Evolutionary conservation across 2,329 filamentous ascomycete species (phyloP), one percentile per base, ranked within the genome.

Genomic region (Ilyonectria destructans): DNA sequence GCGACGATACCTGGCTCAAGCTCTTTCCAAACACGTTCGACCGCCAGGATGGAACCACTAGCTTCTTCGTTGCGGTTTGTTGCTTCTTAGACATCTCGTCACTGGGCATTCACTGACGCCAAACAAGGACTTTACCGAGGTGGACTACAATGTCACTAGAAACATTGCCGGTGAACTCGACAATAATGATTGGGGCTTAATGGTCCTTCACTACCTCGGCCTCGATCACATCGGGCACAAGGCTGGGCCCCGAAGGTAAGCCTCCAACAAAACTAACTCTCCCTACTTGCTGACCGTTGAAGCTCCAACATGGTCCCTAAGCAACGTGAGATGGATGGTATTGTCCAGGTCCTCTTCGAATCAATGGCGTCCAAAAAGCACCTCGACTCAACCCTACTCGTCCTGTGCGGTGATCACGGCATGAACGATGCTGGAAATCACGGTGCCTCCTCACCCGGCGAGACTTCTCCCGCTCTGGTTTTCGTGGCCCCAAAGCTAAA

Each of bases 351-450:
- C 65, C 92, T 99, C 29, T 98, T 94, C 77, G 84, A 86, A 13
- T 92, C 93, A 7, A 92, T 99, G 71, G 87, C 92, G 76, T 86
- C 86, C 4, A 83, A 93, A 63, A 78, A 87, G 1, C 92, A 97
- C 79, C 89, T 98, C 1, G 78, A 89, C 35, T 92, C 93, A 5
- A 95, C 96, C 0, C 83, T 99, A 2, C 87, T 99, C 52, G 91
- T 99, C 3, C 83, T 99, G 7, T 94, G 92, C 64, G 96, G 96
- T 63, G 97, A 99, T 76, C 96, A 99, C 78, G 96, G 96, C n/a
- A 99, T 99, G 96, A 99, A 98, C 74, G 96, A 98, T 75, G 96
- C 94, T 21, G 96, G 96, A 2, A 98, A 98, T 74, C 96, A 99
- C 79, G 96, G 96, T 33, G 96, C 96, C 45, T 98, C 96, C 10